Evolutionary conservation across 1,139 yeast genomes (phyloP).

Genomic region (Nakaseomyces kungkrabaensis): DNA sequence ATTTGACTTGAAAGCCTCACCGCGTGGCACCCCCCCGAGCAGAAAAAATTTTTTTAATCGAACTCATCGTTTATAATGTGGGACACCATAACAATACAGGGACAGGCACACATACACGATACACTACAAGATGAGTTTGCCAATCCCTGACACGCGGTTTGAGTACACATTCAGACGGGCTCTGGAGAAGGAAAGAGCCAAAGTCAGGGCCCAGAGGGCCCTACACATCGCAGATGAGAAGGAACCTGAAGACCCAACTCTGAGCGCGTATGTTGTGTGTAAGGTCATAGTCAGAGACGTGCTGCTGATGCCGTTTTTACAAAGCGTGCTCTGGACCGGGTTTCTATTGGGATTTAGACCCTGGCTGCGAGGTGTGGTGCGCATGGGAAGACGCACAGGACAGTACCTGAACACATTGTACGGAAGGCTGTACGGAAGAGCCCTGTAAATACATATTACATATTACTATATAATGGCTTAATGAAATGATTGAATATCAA

Average conservation of each 20-base stretch:
- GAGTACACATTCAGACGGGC: conserved; percentile 4
- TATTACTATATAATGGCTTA: too few relatives aligned
- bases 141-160: conserved; percentile 5
- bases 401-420: not conserved
- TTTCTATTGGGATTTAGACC: conserved; percentile 35
- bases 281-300: conserved; percentile 57
- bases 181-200: conserved; percentile 1
- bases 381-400: conserved; percentile 24
- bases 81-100: not conserved
- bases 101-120: not conserved
- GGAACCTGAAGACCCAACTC: conserved; percentile 5
- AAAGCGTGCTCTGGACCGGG: conserved; percentile 43
- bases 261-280: conserved; percentile 18
- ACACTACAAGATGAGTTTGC: conserved; percentile 4
- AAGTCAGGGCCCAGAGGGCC: not conserved
- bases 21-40: not conserved
- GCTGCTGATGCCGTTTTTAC: conserved; percentile 56
- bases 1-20: not conserved
- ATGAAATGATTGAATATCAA: too few relatives aligned
- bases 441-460: too few relatives aligned
- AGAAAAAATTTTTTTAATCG: too few relatives aligned
- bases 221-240: not conserved
- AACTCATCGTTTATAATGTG: too few relatives aligned
- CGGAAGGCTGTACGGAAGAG: not conserved
- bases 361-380: conserved; percentile 29